A percentile compares a stretch with the other conserved stretches of the same genome.
Conservation (phyloP, 257 asterid genomes). For the Ocimum tenuiflorum region DNA sequence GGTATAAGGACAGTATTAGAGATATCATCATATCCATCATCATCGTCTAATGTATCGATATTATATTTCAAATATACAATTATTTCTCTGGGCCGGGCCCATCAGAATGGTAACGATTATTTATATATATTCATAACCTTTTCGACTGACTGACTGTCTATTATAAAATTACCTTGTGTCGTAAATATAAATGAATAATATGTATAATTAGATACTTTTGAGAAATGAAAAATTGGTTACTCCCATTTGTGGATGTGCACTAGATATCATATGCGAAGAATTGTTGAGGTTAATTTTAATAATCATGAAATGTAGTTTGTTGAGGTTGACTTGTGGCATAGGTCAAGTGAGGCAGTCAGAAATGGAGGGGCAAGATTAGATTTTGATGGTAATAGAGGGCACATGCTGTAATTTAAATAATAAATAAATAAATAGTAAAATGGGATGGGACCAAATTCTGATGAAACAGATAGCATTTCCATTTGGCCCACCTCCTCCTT, state of each 20-base stretch:
- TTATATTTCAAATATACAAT: neutral
- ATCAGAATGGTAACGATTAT: neutral
- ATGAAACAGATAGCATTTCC: neutral
- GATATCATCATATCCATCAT: too few relatives aligned
- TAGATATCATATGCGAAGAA: too few relatives aligned
- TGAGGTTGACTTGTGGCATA: constrained; percentile 1
- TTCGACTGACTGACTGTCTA: too few relatives aligned
- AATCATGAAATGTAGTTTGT: neutral
- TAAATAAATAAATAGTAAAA: neutral
- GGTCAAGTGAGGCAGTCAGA: too few relatives aligned
- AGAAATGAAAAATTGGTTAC: too few relatives aligned
- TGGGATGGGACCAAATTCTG: constrained; percentile 8
- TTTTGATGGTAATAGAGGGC: neutral
- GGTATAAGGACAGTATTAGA: neutral
- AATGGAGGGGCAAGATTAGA: too few relatives aligned
- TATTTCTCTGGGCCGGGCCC: neutral
- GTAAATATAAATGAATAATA: too few relatives aligned
- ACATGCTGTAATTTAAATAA: neutral
- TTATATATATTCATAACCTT: constrained; percentile 3
- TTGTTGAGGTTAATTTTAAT: too few relatives aligned
- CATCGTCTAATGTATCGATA: constrained; percentile 1
- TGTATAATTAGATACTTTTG: too few relatives aligned
- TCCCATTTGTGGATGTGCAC: too few relatives aligned
- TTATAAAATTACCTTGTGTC: too few relatives aligned
- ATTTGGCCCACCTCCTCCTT: constrained; percentile 23